Percentiles rank a stretch among this genome's conserved stretches.
These are phyloP conservation scores for Populus alba DNA, from an alignment of 345 rosid genomes.

Conservation along the genomic window DNA sequence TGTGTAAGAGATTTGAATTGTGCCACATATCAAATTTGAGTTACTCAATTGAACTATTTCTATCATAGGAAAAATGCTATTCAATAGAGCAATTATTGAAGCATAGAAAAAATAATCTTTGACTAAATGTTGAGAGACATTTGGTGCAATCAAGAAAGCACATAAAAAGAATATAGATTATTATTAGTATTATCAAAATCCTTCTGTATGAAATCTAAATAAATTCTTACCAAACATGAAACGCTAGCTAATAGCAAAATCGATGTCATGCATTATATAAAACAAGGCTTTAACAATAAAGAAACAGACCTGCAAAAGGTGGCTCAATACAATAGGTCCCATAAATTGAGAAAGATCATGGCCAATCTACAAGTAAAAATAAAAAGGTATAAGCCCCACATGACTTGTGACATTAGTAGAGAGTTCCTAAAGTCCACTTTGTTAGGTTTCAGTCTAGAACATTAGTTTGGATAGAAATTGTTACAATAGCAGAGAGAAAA, in stretches of 20 bases:
- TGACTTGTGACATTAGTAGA: conserved; percentile 1
- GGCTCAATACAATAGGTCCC: conserved; percentile 30
- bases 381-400: conserved; percentile 23
- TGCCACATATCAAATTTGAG: neutral
- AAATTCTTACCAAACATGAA: neutral
- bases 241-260: neutral
- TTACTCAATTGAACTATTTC: neutral
- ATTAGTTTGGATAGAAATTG: neutral
- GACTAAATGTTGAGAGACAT: neutral
- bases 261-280: neutral
- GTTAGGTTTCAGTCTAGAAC: neutral
- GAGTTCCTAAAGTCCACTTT: conserved; percentile 11
- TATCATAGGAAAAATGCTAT: neutral
- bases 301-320: conserved; percentile 25
- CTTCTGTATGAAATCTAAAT: neutral
- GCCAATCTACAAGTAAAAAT: conserved; percentile 44
- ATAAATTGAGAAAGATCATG: conserved; percentile 31
- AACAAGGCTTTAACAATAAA: neutral
- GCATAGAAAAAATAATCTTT: neutral
- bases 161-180: neutral
- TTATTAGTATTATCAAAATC: neutral
- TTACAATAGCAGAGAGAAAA: neutral
- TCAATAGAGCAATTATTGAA: neutral
- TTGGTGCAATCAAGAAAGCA: neutral
- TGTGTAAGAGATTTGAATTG: neutral